A percentile compares a stretch with the other conserved stretches of the same genome.
Evolutionary conservation across 345 rosid genomes (phyloP).

Genomic region (Eucalyptus tenuipes): DNA sequence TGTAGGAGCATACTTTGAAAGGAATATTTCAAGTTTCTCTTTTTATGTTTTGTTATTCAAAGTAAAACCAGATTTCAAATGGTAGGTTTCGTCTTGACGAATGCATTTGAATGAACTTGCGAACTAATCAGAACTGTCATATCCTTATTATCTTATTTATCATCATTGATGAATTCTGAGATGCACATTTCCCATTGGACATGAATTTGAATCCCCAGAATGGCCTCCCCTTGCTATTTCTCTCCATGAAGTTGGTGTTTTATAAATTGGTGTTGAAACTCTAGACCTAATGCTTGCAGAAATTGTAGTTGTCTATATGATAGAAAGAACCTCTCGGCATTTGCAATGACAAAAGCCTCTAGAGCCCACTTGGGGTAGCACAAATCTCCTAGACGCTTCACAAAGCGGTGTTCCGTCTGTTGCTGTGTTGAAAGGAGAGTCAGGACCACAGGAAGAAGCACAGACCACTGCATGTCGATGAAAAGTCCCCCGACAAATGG

Average conservation of each 20-base stretch:
- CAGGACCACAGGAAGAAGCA: slow-evolving; percentile 70
- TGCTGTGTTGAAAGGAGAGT: slow-evolving; percentile 73
- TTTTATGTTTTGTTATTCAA: not conserved
- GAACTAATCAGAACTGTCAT: not conserved
- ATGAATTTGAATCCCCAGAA: not conserved
- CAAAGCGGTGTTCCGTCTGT: slow-evolving; percentile 12
- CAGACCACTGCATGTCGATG: slow-evolving; percentile 50
- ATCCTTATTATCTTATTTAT: not conserved
- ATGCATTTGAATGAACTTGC: not conserved
- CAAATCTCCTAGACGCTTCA: slow-evolving; percentile 37
- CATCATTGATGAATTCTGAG: not conserved
- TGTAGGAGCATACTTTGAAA: not conserved
- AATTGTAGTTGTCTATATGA: not conserved
- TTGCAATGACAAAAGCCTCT: slow-evolving; percentile 69
- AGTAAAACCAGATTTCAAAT: not conserved
- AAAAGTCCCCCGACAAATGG: not conserved
- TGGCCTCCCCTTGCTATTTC: not conserved
- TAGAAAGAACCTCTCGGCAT: slow-evolving; percentile 44
- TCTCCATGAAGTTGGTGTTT: not conserved
- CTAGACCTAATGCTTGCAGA: not conserved
- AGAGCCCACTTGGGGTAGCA: slow-evolving; percentile 83
- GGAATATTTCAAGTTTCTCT: not conserved
- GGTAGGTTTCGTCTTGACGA: not conserved
- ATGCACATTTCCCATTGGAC: not conserved
- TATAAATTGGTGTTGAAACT: not conserved